Evolutionary conservation across 108 stramenopile genomes (phyloP).

Genomic region (Epipyxis sp.): DNA sequence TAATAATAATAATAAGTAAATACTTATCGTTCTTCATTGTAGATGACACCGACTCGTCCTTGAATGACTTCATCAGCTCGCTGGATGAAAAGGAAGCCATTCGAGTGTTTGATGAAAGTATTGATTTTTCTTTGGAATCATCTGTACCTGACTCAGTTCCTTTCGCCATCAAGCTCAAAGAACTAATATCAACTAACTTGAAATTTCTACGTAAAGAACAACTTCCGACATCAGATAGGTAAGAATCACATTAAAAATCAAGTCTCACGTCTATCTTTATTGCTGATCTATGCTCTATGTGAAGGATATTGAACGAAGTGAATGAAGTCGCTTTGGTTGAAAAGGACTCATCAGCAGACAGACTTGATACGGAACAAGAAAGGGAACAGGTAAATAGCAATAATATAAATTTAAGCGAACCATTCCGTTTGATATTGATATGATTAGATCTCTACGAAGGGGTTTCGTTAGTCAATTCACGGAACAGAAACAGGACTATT

Average conservation of each 20-base stretch:
- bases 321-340: slow-evolving; percentile 20
- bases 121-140: slow-evolving; percentile 37
- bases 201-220: slow-evolving; percentile 32
- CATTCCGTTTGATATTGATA: no score
- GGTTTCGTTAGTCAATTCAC: no score
- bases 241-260: no score
- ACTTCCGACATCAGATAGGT: slow-evolving; percentile 6
- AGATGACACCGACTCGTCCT: no score
- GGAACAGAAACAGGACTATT: no score
- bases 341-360: slow-evolving; percentile 19
- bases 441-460: no score
- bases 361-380: slow-evolving; percentile 42
- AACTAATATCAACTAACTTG: slow-evolving; percentile 25
- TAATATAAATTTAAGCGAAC: no score
- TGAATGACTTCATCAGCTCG: background rate
- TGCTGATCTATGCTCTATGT: no score
- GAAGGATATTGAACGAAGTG: slow-evolving; percentile 13
- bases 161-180: slow-evolving; percentile 10
- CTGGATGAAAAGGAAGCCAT: slow-evolving; percentile 12
- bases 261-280: background rate
- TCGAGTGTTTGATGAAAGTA: slow-evolving; percentile 30
- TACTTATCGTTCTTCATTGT: no score
- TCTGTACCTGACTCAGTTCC: slow-evolving; percentile 36
- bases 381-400: no score
- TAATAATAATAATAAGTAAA: no score